A percentile compares a stretch with the other conserved stretches of the same genome.
Conservation (phyloP, 441 rosid species). For the Pelargonium citronellum region DNA sequence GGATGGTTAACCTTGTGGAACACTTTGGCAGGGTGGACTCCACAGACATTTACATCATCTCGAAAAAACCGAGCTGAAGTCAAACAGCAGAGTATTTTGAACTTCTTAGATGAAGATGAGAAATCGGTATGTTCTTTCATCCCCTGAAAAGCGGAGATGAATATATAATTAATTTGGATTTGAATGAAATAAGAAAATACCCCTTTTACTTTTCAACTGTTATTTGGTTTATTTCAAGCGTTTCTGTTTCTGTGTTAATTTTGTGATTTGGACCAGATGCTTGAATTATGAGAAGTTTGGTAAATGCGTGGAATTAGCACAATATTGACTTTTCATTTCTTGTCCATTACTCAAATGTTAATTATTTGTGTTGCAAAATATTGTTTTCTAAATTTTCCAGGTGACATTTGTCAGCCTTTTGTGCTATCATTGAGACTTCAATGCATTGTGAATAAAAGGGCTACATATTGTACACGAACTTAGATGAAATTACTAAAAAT, state of each 20-base stretch:
- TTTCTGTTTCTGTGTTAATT: not conserved
- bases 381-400: not conserved
- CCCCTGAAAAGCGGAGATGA: slow-evolving; percentile 1
- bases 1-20: slow-evolving; percentile 16
- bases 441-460: not conserved
- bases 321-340: slow-evolving; percentile 1
- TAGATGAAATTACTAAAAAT: no score
- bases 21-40: slow-evolving; percentile 72
- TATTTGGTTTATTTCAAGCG: not conserved
- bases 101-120: slow-evolving; percentile 93
- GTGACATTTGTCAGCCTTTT: not conserved
- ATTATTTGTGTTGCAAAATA: not conserved
- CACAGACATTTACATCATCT: slow-evolving; percentile 81
- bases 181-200: not conserved
- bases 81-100: slow-evolving; percentile 72
- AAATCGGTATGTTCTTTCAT: slow-evolving; percentile 46
- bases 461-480: not conserved
- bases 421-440: not conserved
- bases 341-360: not conserved
- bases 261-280: not conserved
- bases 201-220: not conserved
- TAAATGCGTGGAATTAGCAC: not conserved
- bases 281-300: not conserved
- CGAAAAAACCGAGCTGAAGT: slow-evolving; percentile 86
- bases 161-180: not conserved